Conservation (phyloP, 495 filamentous ascomycete species). For the Aspergillus mulundensis region DNA sequence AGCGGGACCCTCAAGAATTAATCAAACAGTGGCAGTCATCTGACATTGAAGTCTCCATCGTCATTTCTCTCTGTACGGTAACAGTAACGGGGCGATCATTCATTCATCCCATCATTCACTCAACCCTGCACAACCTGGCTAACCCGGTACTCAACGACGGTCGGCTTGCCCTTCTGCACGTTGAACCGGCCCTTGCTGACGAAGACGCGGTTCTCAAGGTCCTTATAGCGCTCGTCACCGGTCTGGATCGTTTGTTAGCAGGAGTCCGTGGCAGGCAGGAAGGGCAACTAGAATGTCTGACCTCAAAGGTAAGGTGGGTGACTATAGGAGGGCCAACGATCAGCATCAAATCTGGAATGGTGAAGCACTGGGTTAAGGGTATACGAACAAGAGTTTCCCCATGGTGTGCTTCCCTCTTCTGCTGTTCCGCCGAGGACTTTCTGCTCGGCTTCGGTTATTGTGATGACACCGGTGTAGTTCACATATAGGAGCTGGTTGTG, state of each 20-base stretch:
- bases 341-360: background rate
- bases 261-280: background rate
- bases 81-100: no score
- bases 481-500: slow-evolving; percentile 35
- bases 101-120: no score
- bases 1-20: no score
- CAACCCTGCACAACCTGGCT: slow-evolving; percentile 51
- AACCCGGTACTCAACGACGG: slow-evolving; percentile 57
- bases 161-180: slow-evolving; percentile 48
- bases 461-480: slow-evolving; percentile 49
- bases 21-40: no score
- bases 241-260: slow-evolving; percentile 25
- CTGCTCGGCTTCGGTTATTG: slow-evolving; percentile 29
- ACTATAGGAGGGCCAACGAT: slow-evolving; percentile 27
- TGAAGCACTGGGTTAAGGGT: background rate
- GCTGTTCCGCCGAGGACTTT: slow-evolving; percentile 41
- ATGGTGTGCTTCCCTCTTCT: slow-evolving; percentile 48
- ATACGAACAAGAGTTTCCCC: slow-evolving; percentile 55
- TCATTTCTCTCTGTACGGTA: no score
- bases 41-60: no score
- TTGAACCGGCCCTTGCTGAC: slow-evolving; percentile 54
- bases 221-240: slow-evolving; percentile 46
- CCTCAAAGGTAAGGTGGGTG: slow-evolving; percentile 50
- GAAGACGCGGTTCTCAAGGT: slow-evolving; percentile 49
- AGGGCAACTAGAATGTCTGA: slow-evolving; percentile 18